phyloP scores from a whole-genome alignment of 202 grass and related monocot species.

The Bolboschoenoplectus hybrid region DNA sequence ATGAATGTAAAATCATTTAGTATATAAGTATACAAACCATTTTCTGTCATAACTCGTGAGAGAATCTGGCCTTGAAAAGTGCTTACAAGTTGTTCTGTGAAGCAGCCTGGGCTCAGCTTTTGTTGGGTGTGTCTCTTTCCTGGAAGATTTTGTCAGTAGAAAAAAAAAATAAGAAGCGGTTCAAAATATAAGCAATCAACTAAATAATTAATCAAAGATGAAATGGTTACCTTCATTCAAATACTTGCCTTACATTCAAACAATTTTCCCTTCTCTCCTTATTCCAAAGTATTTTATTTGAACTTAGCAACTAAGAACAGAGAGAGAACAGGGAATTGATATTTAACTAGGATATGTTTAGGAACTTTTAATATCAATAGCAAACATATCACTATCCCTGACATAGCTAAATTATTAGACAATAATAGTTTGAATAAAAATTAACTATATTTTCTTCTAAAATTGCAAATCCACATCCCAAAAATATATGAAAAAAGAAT shows the following conservation, averaged over 20 bases:
- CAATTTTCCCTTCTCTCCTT: background rate
- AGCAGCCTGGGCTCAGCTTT: background rate
- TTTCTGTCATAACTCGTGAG: background rate
- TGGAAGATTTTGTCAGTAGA: background rate
- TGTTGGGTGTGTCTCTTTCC: background rate
- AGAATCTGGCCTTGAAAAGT: background rate
- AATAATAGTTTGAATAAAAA: too few species aligned
- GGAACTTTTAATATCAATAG: background rate
- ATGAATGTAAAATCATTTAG: background rate
- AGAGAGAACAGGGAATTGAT: conserved; percentile 2
- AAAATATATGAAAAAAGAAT: background rate
- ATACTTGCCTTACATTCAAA: background rate
- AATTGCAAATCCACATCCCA: background rate
- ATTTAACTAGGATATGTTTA: background rate
- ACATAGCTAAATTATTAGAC: background rate
- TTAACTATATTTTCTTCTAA: background rate
- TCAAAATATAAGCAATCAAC: background rate
- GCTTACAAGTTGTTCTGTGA: background rate
- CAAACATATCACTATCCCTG: background rate
- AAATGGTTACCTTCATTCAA: background rate
- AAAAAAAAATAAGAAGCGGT: conserved; percentile 6
- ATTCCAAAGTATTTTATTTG: background rate
- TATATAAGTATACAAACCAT: background rate
- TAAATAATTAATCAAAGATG: background rate
- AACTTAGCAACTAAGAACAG: background rate